Percentiles rank a stretch among this genome's conserved stretches.
Conservation (phyloP, 768 basidiomycete species). For the Ephemerocybe angulata region DNA sequence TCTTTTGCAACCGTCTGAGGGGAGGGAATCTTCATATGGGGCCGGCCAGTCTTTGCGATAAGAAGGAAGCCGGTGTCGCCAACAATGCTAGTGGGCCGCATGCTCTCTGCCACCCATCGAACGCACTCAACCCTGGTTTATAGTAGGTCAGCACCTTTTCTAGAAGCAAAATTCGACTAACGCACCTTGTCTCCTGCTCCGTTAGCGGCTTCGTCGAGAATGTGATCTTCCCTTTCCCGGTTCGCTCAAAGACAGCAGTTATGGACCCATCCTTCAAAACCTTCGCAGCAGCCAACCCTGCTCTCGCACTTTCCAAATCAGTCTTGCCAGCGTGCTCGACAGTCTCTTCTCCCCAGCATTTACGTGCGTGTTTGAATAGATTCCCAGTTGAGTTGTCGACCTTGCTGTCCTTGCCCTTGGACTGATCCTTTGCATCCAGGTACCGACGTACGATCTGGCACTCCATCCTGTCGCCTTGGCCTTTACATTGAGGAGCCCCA, state of each 20-base stretch:
- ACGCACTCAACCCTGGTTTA: constrained; percentile 31
- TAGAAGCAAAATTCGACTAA: not conserved
- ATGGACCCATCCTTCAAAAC: constrained; percentile 17
- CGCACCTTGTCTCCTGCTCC: constrained; percentile 21
- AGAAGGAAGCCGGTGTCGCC: constrained; percentile 25
- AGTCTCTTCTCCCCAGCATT: constrained; percentile 30
- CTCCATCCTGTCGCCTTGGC: constrained; percentile 19
- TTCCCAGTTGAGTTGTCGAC: constrained; percentile 27
- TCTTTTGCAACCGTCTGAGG: constrained; percentile 29
- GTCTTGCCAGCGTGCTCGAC: constrained; percentile 10
- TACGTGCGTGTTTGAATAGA: constrained; percentile 24
- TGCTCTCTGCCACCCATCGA: constrained; percentile 30
- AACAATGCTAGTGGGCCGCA: constrained; percentile 31
- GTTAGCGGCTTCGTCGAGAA: constrained; percentile 27
- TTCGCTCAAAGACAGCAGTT: constrained; percentile 26
- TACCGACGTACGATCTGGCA: not conserved
- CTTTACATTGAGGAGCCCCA: constrained; percentile 6
- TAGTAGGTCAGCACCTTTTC: not conserved
- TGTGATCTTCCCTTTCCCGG: constrained; percentile 25
- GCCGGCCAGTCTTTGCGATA: constrained; percentile 33
- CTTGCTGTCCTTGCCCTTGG: too few species aligned
- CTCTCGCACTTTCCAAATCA: not conserved
- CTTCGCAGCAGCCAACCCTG: not conserved
- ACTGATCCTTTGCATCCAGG: constrained; percentile 18
- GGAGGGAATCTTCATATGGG: constrained; percentile 31